phyloP scores from a whole-genome alignment of 495 filamentous ascomycete species.

The Neurospora terricola region DNA sequence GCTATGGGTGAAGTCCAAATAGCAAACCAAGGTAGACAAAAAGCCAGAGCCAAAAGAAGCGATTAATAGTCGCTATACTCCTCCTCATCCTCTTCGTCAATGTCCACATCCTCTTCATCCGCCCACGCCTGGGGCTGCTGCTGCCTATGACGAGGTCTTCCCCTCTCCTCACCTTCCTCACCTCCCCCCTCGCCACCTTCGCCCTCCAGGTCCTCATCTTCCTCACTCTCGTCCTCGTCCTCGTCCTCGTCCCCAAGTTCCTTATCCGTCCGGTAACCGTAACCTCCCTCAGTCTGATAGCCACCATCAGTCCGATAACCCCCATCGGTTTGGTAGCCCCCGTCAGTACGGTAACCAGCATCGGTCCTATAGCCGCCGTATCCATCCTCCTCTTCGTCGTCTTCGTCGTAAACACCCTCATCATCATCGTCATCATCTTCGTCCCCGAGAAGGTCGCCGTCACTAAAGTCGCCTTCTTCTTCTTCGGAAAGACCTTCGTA shows the following conservation, averaged over 20 bases:
- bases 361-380: background rate
- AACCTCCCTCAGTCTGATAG: background rate
- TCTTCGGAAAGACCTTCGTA: background rate
- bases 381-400: constrained; percentile 4
- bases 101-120: background rate
- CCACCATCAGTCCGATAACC: background rate
- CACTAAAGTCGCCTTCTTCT: constrained; percentile 7
- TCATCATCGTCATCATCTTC: constrained; percentile 13
- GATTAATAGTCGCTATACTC: constrained; percentile 6
- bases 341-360: background rate
- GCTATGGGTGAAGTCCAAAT: background rate
- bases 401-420: constrained; percentile 7
- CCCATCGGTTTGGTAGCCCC: background rate
- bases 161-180: background rate
- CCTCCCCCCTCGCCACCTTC: background rate
- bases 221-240: constrained; percentile 10
- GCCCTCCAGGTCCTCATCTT: background rate
- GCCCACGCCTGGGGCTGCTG: background rate
- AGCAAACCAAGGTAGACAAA: background rate
- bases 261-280: constrained; percentile 8
- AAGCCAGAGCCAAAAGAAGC: background rate
- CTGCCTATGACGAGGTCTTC: background rate
- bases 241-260: constrained; percentile 6
- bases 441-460: constrained; percentile 6
- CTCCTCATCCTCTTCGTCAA: background rate